Evolutionary conservation across 176 grass and related monocot genomes (phyloP), one percentile per base, ranked within the genome.

Genomic region (Rhynchospora breviuscula): DNA sequence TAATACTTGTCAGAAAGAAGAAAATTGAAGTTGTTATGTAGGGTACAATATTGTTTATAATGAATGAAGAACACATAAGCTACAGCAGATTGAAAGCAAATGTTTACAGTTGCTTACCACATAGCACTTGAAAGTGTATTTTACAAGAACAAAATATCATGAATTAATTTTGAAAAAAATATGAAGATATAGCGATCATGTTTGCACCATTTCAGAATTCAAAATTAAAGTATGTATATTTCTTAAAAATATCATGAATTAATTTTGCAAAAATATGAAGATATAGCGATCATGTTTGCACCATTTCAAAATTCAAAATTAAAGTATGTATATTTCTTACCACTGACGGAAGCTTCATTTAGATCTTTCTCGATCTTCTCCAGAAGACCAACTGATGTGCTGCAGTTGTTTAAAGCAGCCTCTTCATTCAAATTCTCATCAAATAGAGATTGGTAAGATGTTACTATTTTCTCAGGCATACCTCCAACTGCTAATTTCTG

Each of bases 391-490:
- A 89, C 78, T 82, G 85, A 83, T 82, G 29, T 85, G 47, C 87
- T 91, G 31, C 86, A 95, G 85, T 92, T 99, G 60, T 91, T 93
- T 83, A 99, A 88, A 46, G 88, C 80, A 12, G 80, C 86, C 49
- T 93, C 91, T 93, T 99, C 96, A 23, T 82, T 91, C 77, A 88
- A 90, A 92, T 89, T 90, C 54, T 95, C 88, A 79, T 90, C 91
- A 88, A 93, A 79, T 33, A 95, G 85, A 65, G 81, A 87, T 81
- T 95, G 93, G 68, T 93, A 99, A 67, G 96, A 88, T 26, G 82
- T 88, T 35, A 90, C 86, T 63, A 99, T 93, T 70, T 99, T 95
- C 84, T 99, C 96, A 91, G 93, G 96, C 85, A 90, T 93, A 51
- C 88, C 89, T 0, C 93, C 87, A 57, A 95, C 83, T 86, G 88